phyloP scores from a whole-genome alignment of 441 rosid genomes.

The Biscutella laevigata region DNA sequence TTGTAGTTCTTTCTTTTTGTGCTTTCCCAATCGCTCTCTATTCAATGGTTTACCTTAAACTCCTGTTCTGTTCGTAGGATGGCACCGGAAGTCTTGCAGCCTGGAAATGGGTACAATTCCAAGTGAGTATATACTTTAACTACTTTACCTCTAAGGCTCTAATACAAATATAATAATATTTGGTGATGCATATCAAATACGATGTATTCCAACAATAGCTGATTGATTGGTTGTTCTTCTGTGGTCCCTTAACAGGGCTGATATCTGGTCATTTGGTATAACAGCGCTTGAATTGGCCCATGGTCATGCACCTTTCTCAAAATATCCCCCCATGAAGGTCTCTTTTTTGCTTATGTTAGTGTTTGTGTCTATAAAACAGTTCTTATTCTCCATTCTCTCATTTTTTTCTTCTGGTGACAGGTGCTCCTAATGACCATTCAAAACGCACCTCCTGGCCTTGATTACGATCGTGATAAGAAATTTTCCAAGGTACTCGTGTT shows the following conservation, averaged over 20 bases:
- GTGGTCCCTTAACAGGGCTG: slow-evolving; percentile 60
- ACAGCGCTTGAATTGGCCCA: slow-evolving; percentile 98
- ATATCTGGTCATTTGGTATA: slow-evolving; percentile 98
- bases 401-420: slow-evolving; percentile 28
- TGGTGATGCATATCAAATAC: neutral
- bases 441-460: slow-evolving; percentile 98
- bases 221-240: slow-evolving; percentile 26
- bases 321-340: slow-evolving; percentile 98
- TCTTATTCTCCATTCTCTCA: too few relatives aligned
- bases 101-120: slow-evolving; percentile 94
- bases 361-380: neutral
- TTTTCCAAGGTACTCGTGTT: slow-evolving; percentile 89
- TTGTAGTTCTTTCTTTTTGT: neutral
- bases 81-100: slow-evolving; percentile 99
- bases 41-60: slow-evolving; percentile 1
- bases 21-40: neutral
- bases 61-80: slow-evolving; percentile 54
- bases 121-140: slow-evolving; percentile 56
- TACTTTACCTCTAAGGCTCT: too few relatives aligned
- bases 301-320: slow-evolving; percentile 97
- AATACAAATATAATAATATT: neutral
- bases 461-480: slow-evolving; percentile 94
- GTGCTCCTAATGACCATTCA: slow-evolving; percentile 98
- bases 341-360: slow-evolving; percentile 4
- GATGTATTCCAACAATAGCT: neutral